A percentile compares a stretch with the other conserved stretches of the same genome.
Conservation (phyloP, 129 eudicot genomes). For the Ambrosia artemisiifolia region DNA sequence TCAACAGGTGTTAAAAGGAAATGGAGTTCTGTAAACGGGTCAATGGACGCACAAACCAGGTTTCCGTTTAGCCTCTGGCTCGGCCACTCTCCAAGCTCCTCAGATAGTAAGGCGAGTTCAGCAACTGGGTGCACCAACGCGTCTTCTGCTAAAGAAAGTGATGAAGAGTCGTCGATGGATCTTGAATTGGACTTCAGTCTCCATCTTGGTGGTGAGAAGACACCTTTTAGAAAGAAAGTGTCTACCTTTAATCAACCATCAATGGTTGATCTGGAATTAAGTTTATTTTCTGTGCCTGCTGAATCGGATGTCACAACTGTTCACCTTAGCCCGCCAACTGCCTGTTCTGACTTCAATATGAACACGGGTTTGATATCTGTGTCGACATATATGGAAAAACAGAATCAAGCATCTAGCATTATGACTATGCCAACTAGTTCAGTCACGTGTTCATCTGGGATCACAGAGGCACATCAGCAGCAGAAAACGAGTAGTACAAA, state of each 20-base stretch:
- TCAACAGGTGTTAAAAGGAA: constrained; percentile 71
- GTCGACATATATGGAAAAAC: constrained; percentile 28
- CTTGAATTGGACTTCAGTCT: constrained; percentile 80
- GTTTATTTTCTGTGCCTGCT: constrained; percentile 60
- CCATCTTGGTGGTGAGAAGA: constrained; percentile 68
- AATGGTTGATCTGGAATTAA: constrained; percentile 60
- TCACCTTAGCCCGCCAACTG: constrained; percentile 28
- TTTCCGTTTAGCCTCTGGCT: constrained; percentile 48
- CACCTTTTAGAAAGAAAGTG: constrained; percentile 39
- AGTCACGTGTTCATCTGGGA: constrained; percentile 80
- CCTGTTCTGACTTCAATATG: constrained; percentile 23
- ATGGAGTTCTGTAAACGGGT: constrained; percentile 51
- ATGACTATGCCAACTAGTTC: constrained; percentile 53
- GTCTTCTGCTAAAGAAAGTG: constrained; percentile 78
- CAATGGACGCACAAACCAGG: constrained; percentile 33
- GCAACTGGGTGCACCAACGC: constrained; percentile 72
- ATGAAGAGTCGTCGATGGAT: constrained; percentile 84
- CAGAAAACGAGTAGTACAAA: constrained; percentile 61
- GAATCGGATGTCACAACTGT: constrained; percentile 67
- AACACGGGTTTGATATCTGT: constrained; percentile 31
- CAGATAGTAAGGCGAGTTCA: constrained; percentile 86
- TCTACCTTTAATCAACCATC: constrained; percentile 25
- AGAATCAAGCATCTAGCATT: constrained; percentile 43
- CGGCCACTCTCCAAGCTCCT: constrained; percentile 76
- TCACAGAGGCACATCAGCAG: constrained; percentile 44